Base-by-base conservation (phyloP, 225 moss, liverwort and hornwort species). In the Pseudisothecium myosuroides region DNA sequence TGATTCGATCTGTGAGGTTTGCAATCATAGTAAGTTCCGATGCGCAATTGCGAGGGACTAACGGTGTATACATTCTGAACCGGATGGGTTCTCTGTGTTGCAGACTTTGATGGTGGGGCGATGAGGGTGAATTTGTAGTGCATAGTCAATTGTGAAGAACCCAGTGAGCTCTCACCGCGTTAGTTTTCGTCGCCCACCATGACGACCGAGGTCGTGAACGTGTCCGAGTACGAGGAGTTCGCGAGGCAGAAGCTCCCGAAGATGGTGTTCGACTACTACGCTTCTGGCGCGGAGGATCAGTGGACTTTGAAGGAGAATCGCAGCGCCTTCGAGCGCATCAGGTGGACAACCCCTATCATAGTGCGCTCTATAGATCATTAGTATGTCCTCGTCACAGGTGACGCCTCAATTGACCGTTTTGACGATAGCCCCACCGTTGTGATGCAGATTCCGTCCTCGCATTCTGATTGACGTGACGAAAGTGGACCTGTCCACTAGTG, bases 241-340 rank as follows among this genome's bases (percentile, higher is more conserved):
- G 96, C 96, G 87, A 88, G 89, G 85, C 95, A 97, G 94, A 97
- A 94, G 92, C 91, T 97, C 91, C 92, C 95, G 2, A 96, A 95
- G 92, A 94, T 94, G 96, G 90, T 93, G 59, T 97, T 36, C 85
- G 96, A 97, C 90, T 97, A 94, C 93, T 96, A 94, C 82, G 93
- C 96, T 19, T 92, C 95, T 21, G 96, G 96, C 59, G 92, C 96
- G 37, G 96, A 97, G 71, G 96, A 96, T 67, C 94, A 95, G 87
- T 97, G 96, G 96, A 95, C 95, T 15, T 80, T 97, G 91, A 92
- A 92, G 89, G 96, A 97, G 92, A 96, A 96, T 88, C 92, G 93
- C 50, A 89, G 81, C 82, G 96, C 96, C 85, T 97, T 96, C 59
- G 91, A 93, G 89, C 94, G 93, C 77, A 95, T 97, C 92, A 92